These are phyloP conservation scores for Zymoseptoria crescenta DNA, from an alignment of 2,329 filamentous ascomycete species.

Conservation along the genomic window DNA sequence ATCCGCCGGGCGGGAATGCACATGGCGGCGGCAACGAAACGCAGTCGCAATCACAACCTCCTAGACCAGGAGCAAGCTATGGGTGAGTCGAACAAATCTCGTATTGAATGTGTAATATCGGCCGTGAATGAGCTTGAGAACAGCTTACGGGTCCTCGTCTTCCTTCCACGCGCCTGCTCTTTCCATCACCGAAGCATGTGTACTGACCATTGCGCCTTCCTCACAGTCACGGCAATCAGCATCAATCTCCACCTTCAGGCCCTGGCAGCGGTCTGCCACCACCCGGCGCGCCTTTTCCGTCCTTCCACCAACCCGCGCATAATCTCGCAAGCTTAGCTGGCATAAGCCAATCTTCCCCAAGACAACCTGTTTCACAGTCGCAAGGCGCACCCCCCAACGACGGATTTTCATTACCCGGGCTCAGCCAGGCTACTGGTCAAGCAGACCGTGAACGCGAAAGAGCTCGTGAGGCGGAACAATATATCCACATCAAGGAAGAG, in stretches of 20 bases:
- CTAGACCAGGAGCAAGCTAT: constrained; percentile 20
- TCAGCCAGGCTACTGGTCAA: constrained; percentile 38
- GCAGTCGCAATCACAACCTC: constrained; percentile 21
- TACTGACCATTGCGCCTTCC: constrained; percentile 3
- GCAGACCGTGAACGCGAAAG: constrained; percentile 40
- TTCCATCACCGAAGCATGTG: not conserved
- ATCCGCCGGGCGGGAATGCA: constrained; percentile 20
- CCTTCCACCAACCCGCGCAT: constrained; percentile 36
- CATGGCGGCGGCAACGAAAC: constrained; percentile 19
- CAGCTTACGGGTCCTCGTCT: constrained; percentile 1
- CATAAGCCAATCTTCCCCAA: constrained; percentile 38
- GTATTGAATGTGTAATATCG: not conserved
- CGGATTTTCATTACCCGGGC: constrained; percentile 38
- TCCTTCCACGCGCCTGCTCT: not conserved
- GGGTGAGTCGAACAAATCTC: constrained; percentile 21
- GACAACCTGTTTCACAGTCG: constrained; percentile 25
- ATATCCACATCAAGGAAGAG: constrained; percentile 48
- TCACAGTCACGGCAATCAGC: constrained; percentile 22
- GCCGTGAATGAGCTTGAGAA: not conserved
- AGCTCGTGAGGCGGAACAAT: constrained; percentile 46
- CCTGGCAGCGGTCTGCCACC: constrained; percentile 24
- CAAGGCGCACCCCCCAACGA: constrained; percentile 31
- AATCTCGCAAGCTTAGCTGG: constrained; percentile 39
- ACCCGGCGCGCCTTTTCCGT: constrained; percentile 34
- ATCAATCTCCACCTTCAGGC: constrained; percentile 27